phyloP scores from a whole-genome alignment of 305 asterid species.

The Petunia hybrid region DNA sequence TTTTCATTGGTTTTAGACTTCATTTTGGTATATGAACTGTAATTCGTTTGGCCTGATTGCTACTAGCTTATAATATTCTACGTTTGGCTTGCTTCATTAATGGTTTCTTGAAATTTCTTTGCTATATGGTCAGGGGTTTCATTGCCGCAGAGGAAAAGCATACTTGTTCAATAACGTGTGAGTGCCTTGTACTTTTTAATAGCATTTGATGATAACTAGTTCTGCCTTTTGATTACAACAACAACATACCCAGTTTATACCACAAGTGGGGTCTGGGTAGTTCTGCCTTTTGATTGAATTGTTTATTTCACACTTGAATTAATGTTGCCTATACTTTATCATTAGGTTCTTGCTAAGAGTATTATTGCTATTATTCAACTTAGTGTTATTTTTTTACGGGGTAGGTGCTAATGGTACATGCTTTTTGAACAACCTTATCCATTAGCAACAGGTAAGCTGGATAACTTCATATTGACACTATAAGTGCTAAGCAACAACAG shows the following conservation, averaged over 20 bases:
- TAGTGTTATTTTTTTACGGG: neutral
- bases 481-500: neutral
- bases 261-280: too few relatives aligned
- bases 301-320: neutral
- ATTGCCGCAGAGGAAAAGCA: constrained; percentile 84
- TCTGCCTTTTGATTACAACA: neutral
- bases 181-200: constrained; percentile 41
- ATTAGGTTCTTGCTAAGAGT: neutral
- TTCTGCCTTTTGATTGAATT: neutral
- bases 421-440: too few relatives aligned
- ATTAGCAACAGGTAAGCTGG: neutral
- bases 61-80: neutral
- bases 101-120: constrained; percentile 25
- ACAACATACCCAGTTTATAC: too few relatives aligned
- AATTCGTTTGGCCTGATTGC: neutral
- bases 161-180: constrained; percentile 76
- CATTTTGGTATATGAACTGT: neutral
- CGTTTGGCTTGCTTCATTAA: neutral
- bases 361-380: too few relatives aligned
- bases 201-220: neutral
- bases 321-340: too few relatives aligned
- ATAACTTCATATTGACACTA: neutral
- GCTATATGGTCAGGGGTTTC: constrained; percentile 65
- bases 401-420: neutral
- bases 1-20: neutral